These are phyloP conservation scores for Saccharomycopsis phalli DNA, from an alignment of 1,139 yeast species.

Conservation along the genomic window DNA sequence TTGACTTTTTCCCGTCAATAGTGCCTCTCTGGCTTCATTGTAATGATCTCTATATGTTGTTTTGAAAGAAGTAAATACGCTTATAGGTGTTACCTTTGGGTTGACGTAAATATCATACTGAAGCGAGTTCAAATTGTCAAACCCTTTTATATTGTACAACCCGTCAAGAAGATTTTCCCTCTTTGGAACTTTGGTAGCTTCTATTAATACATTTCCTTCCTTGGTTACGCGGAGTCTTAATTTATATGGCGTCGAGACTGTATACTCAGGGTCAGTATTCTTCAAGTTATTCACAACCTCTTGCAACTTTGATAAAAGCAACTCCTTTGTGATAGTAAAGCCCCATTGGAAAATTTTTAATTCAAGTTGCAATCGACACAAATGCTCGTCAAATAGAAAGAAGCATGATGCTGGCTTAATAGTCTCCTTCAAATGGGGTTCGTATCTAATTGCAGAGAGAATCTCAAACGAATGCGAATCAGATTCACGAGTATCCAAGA, in stretches of 20 bases:
- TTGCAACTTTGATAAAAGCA: constrained; percentile 29
- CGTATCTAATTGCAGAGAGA: constrained; percentile 65
- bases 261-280: constrained; percentile 31
- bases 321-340: constrained; percentile 34
- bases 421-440: constrained; percentile 39
- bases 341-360: constrained; percentile 46
- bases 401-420: constrained; percentile 30
- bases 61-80: constrained; percentile 83
- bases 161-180: constrained; percentile 40
- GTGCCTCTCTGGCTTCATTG: constrained; percentile 47
- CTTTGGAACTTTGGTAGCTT: constrained; percentile 36
- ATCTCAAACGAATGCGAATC: constrained; percentile 38
- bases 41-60: constrained; percentile 69
- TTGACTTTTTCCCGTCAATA: constrained; percentile 24
- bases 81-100: constrained; percentile 39
- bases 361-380: constrained; percentile 47
- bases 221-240: constrained; percentile 46
- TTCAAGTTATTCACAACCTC: constrained; percentile 23
- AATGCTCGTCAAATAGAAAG: constrained; percentile 58
- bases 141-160: constrained; percentile 21
- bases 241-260: constrained; percentile 40
- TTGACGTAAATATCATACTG: constrained; percentile 60
- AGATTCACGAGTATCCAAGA: constrained; percentile 4
- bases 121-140: constrained; percentile 22
- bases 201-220: constrained; percentile 43